Conservation (phyloP, 2,329 filamentous ascomycete species). For the Penicillium hesseltinei region DNA sequence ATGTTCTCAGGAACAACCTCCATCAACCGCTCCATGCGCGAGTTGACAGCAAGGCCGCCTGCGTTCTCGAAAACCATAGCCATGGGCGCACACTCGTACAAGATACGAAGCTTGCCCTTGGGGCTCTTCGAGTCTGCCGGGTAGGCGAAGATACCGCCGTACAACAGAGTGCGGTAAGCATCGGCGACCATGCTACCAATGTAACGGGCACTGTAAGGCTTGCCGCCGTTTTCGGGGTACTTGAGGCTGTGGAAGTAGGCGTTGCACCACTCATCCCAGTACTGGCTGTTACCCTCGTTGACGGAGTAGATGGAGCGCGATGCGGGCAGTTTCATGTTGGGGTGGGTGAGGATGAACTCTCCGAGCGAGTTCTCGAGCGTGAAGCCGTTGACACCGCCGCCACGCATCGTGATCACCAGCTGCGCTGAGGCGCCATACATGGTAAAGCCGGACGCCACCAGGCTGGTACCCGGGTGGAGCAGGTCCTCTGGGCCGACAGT, state of each 20-base stretch:
- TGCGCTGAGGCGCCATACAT: slow-evolving; percentile 99
- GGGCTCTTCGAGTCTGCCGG: slow-evolving; percentile 97
- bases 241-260: slow-evolving; percentile 89
- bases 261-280: slow-evolving; percentile 88
- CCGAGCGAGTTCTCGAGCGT: slow-evolving; percentile 94
- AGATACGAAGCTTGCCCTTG: slow-evolving; percentile 94
- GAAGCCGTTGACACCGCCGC: slow-evolving; percentile 90
- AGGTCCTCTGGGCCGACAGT: slow-evolving; percentile 70
- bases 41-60: slow-evolving; percentile 87
- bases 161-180: slow-evolving; percentile 90
- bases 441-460: slow-evolving; percentile 95
- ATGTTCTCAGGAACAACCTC: slow-evolving; percentile 87
- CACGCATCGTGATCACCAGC: slow-evolving; percentile 95
- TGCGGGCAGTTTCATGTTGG: slow-evolving; percentile 83
- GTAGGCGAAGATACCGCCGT: slow-evolving; percentile 97
- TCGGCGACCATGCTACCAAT: slow-evolving; percentile 99
- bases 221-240: slow-evolving; percentile 65
- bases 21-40: slow-evolving; percentile 86
- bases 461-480: slow-evolving; percentile 82
- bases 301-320: slow-evolving; percentile 88
- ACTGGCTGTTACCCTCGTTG: slow-evolving; percentile 96
- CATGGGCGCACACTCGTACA: slow-evolving; percentile 99
- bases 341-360: slow-evolving; percentile 98
- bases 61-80: slow-evolving; percentile 98
- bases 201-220: slow-evolving; percentile 92